Evolutionary conservation across 768 basidiomycete species (phyloP).

Genomic region (Leccinum subtestaceum): DNA sequence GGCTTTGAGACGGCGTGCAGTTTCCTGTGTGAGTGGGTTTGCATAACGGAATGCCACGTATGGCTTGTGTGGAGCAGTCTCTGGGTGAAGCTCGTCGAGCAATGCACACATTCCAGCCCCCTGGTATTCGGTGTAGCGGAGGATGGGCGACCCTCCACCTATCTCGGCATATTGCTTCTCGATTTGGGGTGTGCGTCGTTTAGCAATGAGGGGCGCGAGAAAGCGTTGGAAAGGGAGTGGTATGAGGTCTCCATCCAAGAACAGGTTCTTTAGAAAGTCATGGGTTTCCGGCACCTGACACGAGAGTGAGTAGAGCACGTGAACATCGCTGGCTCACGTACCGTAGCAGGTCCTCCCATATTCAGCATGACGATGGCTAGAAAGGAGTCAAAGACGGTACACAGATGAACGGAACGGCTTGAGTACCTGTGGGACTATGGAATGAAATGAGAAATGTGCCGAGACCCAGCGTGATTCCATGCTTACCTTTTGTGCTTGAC

Average conservation of each 20-base stretch:
- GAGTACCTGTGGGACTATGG: constrained; percentile 61
- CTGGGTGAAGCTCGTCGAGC: constrained; percentile 92
- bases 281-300: constrained; percentile 85
- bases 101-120: constrained; percentile 87
- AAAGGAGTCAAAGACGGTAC: constrained; percentile 18
- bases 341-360: constrained; percentile 97
- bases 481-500: constrained; percentile 44
- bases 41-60: constrained; percentile 97
- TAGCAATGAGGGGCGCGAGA: constrained; percentile 86
- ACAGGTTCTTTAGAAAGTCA: constrained; percentile 89
- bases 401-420: not conserved
- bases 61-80: constrained; percentile 90
- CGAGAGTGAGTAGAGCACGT: not conserved
- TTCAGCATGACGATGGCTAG: constrained; percentile 94
- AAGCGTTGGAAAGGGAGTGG: constrained; percentile 89
- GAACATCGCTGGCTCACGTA: constrained; percentile 35
- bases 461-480: not conserved
- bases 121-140: constrained; percentile 84
- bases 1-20: constrained; percentile 76
- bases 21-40: constrained; percentile 80
- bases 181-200: constrained; percentile 85
- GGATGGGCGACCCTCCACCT: constrained; percentile 95
- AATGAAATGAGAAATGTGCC: constrained; percentile 12
- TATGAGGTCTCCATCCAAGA: constrained; percentile 90
- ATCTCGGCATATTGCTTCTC: constrained; percentile 94